Evolutionary conservation across 345 rosid genomes (phyloP), one percentile per base, ranked within the genome.

Genomic region (Lepidium africanum): DNA sequence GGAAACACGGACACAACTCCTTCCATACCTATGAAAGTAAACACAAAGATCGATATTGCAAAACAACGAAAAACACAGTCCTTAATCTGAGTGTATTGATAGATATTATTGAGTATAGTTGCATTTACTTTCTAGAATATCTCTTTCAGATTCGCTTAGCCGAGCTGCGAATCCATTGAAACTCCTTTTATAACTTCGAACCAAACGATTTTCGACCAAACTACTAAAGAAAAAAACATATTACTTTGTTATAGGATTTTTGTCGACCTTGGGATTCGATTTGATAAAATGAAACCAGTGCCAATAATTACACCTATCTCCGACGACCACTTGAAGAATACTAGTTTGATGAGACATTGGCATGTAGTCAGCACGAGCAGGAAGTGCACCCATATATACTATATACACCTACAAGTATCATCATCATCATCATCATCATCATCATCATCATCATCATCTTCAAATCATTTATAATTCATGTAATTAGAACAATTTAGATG

Each of bases 1-100:
- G 80, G 85, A 63, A 86, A 82, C 56, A 86, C 88, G 5, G 91
- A 83, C 14, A 80, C 86, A 12, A 82, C 81, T n/a, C 69, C 85
- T 10, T 83, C 75, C 83, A 61, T 71, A 8, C 71, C 91, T 86
- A 70, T 46, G 33, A 40, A 66, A 5, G 35, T 11, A 3, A 38
- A 50, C 5, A 36, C 15, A 8, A 43, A 23, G 33, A n/a, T 12
- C 11, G 52, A 54, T 43, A 52, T 10, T 27, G 5, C 42, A 13
- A 59, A 51, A 19, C 5, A 9, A 9, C 23, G 41, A 9, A 15
- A 25, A 6, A 35, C 13, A n/a, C 6, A 30, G 33, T 30, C 1
- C 33, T 30, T 30, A 30, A 30, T 30, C 1, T 30, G 32, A 25
- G n/a, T n/a, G n/a, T n/a, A n/a, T n/a, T n/a, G n/a, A n/a, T n/a